Base-by-base conservation (phyloP, 257 asterid genomes). In the Cynanchum wilfordii region DNA sequence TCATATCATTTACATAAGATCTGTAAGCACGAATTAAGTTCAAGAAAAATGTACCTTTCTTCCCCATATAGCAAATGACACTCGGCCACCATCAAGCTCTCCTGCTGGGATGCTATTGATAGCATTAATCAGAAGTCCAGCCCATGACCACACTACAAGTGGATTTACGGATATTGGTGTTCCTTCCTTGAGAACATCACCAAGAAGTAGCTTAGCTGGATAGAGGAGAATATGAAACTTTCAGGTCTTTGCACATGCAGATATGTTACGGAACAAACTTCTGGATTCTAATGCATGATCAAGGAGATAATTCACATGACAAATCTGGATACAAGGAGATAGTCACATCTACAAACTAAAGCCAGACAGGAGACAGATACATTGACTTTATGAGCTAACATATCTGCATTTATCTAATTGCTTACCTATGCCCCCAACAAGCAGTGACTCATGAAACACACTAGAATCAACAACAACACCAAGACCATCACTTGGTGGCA, bases 91-190 rank as follows among this genome's bases (percentile, higher is more conserved):
- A 70, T 94, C 98, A 15, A 89, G 88, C 81, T 91, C 98, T 81
- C 99, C 99, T 10, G 98, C 99, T 45, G 99, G 99, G 79, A 94
- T 88, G 85, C 97, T 88, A 77, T 94, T 94, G 75, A 94, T 86
- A 66, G 97, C 97, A 81, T 94, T 94, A 30, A 91, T 87, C 66
- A 94, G 89, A 77, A 94, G 97, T 55, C 98, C 99, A 63, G 93
- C 92, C 97, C 97, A 89, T 3, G 99, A 90, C 98, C 96, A 94
- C 79, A 94, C 33, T 20, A 89, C 90, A 0, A 94, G 88, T 13
- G 99, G 99, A 79, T 94, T 91, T 71, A 94, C 45, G n/a, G 98
- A 85, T 78, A 94, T 59, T 30, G 98, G 79, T 52, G 89, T 79
- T 71, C 97, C 96, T 85, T 94, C 99, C 80, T 87, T 90, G 65